These are phyloP conservation scores for Dillenia suffruticosa DNA, from an alignment of 164 flowering plant genomes.

Conservation along the genomic window DNA sequence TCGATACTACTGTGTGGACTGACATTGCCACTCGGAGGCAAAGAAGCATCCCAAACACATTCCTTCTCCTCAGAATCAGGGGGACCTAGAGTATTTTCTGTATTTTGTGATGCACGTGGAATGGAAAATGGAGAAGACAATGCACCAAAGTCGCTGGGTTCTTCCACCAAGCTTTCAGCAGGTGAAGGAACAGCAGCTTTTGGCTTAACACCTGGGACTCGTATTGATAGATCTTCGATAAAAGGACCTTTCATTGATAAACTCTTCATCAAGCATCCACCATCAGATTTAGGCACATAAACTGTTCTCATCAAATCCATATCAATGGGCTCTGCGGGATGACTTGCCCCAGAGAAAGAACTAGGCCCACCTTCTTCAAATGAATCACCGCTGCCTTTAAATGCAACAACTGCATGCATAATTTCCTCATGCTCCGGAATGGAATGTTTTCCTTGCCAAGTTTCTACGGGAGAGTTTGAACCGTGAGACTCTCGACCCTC, in stretches of 20 bases:
- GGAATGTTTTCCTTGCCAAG: constrained; percentile 56
- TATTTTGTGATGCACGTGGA: constrained; percentile 58
- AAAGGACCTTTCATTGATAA: constrained; percentile 68
- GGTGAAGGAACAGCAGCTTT: constrained; percentile 38
- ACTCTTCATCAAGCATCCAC: constrained; percentile 59
- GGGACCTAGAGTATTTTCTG: constrained; percentile 39
- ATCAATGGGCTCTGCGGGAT: constrained; percentile 87
- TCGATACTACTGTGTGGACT: constrained; percentile 87
- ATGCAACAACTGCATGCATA: constrained; percentile 29
- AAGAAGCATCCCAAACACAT: constrained; percentile 92
- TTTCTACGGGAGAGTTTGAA: constrained; percentile 25
- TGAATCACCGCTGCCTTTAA: constrained; percentile 44
- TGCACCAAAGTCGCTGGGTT: constrained; percentile 41
- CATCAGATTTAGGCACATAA: constrained; percentile 58
- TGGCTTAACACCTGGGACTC: constrained; percentile 42
- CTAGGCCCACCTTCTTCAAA: constrained; percentile 54
- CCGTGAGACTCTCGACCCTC: constrained; percentile 20
- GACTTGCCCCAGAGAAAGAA: constrained; percentile 78
- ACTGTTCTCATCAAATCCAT: constrained; percentile 62
- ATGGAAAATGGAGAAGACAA: constrained; percentile 42
- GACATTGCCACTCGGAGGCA: constrained; percentile 92
- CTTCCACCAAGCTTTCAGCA: constrained; percentile 59
- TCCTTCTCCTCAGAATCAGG: constrained; percentile 72
- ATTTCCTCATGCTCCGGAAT: constrained; percentile 38
- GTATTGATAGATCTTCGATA: constrained; percentile 52